Percentiles rank a stretch among this genome's conserved stretches.
Evolutionary conservation across 1,284 basidiomycete species (phyloP).

Genomic region (Trametes sp.): DNA sequence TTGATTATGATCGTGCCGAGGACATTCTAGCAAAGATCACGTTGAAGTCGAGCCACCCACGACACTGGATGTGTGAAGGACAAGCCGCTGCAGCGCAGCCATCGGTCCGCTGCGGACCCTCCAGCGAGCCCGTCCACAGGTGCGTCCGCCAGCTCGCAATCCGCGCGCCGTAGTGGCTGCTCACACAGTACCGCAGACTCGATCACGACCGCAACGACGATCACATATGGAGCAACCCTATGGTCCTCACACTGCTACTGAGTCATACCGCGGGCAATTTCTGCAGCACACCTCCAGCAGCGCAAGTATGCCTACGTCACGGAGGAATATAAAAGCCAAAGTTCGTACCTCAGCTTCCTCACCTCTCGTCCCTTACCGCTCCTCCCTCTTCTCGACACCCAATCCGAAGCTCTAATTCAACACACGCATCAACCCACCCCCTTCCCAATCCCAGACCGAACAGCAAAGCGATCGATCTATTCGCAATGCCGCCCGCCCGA

Average conservation of each 20-base stretch:
- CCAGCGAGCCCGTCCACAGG: neutral
- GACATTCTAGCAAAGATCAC: too few species aligned
- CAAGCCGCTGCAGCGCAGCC: constrained; percentile 3
- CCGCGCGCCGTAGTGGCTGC: neutral
- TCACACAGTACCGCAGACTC: neutral
- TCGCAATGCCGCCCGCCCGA: neutral
- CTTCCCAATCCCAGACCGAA: neutral
- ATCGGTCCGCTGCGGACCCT: neutral
- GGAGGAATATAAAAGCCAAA: neutral
- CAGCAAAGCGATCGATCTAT: neutral
- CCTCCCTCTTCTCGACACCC: neutral
- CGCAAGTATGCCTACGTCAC: neutral
- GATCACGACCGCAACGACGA: neutral
- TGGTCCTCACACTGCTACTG: neutral
- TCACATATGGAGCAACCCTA: neutral
- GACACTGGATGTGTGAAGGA: too few species aligned
- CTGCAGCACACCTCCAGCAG: neutral
- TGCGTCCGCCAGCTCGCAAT: neutral
- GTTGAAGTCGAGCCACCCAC: too few species aligned
- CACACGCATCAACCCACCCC: neutral
- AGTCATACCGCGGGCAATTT: too few species aligned
- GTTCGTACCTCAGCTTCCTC: neutral
- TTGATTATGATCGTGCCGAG: too few species aligned
- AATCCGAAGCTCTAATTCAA: constrained; percentile 1
- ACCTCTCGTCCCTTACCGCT: neutral